Evolutionary conservation across 2,329 filamentous ascomycete genomes (phyloP).

Genomic region (Alternaria ethzedia): DNA sequence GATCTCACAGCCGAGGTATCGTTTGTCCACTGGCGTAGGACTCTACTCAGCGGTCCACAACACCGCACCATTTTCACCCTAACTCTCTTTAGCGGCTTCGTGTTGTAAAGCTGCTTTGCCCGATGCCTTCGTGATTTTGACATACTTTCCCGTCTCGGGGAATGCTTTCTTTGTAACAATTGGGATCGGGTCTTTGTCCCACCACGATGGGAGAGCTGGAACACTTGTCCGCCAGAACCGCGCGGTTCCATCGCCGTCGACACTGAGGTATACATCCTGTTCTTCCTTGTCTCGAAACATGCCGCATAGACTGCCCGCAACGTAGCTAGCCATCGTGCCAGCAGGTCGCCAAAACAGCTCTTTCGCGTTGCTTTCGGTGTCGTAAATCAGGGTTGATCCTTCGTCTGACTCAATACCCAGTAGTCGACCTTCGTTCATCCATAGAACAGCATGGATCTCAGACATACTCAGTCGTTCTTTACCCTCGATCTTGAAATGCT

Average conservation of each 20-base stretch:
- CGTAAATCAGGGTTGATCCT: conserved; percentile 31
- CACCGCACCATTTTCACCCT: conserved; percentile 11
- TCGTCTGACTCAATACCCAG: conserved; percentile 26
- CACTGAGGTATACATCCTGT: conserved; percentile 25
- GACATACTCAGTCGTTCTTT: conserved; percentile 5
- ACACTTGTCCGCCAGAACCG: conserved; percentile 29
- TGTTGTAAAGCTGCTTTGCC: neutral
- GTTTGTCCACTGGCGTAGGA: neutral
- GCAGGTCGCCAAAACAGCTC: conserved; percentile 32
- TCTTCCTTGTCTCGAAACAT: conserved; percentile 11
- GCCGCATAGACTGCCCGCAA: conserved; percentile 21
- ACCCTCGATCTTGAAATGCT: conserved; percentile 25
- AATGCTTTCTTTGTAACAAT: conserved; percentile 2
- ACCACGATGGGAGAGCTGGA: conserved; percentile 16
- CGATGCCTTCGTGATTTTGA: conserved; percentile 21
- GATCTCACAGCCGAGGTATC: neutral
- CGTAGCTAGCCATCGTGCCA: conserved; percentile 10
- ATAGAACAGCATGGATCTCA: conserved; percentile 13
- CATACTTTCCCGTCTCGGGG: conserved; percentile 26
- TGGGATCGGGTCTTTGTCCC: conserved; percentile 16
- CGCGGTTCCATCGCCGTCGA: conserved; percentile 33
- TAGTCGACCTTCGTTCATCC: conserved; percentile 27
- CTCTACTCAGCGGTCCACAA: conserved; percentile 12
- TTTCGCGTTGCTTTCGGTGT: conserved; percentile 31
- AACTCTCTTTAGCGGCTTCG: neutral